Conservation (phyloP, 2,329 filamentous ascomycete species). For the Leptographium procerum region DNA sequence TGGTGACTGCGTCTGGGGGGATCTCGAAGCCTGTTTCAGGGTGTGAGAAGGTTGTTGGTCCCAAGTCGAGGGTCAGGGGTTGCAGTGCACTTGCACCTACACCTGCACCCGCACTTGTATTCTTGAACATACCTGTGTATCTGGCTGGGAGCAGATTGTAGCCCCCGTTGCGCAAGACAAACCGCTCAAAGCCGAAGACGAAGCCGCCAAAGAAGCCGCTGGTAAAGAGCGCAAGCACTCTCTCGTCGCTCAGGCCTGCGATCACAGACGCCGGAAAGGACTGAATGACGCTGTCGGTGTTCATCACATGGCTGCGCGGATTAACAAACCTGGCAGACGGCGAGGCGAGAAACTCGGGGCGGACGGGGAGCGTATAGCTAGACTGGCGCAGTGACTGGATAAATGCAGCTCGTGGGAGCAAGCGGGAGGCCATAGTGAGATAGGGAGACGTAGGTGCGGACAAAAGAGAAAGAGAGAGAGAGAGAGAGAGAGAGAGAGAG, state of each 20-base stretch:
- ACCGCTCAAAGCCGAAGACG: conserved; percentile 2
- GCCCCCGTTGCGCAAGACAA: conserved; percentile 1
- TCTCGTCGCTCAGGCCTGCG: background rate
- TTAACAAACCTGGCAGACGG: conserved; percentile 1
- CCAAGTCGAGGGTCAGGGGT: no score
- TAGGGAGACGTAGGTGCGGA: background rate
- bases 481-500: background rate
- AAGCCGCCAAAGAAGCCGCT: conserved; percentile 4
- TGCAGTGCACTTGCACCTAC: no score
- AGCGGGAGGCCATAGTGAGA: background rate
- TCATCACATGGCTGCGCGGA: conserved; percentile 1
- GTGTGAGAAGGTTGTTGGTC: background rate
- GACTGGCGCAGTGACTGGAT: conserved; percentile 1
- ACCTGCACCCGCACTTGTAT: no score
- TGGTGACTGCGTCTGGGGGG: conserved; percentile 1
- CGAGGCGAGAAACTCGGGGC: conserved; percentile 3
- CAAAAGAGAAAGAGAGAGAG: background rate
- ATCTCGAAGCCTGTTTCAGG: background rate
- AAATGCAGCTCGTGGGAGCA: conserved; percentile 1
- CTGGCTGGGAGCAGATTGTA: conserved; percentile 3
- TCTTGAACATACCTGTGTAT: conserved; percentile 1
- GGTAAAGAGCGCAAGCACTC: conserved; percentile 1
- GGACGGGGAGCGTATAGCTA: background rate
- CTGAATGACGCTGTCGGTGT: conserved; percentile 1
- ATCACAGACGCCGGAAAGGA: background rate